Base-by-base conservation (phyloP, 2,329 filamentous ascomycete species). In the Gaeumannomyces sp. region DNA sequence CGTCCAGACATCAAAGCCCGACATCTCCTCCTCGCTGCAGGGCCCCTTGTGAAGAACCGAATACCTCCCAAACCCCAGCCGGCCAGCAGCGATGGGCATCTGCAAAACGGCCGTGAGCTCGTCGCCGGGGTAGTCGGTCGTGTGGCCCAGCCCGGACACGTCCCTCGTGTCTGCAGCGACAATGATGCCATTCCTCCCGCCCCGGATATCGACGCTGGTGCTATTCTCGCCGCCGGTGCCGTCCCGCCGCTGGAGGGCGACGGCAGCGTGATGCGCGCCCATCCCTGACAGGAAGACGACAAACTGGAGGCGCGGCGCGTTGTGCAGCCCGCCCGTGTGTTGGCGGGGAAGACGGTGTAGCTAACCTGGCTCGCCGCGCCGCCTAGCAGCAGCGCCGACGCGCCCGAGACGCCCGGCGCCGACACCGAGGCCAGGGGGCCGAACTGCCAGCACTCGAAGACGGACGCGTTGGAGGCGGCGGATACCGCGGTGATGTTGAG, bases 381-480 rank as follows among this genome's bases (percentile, higher is more conserved):
- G 6, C 78, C 78, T 7, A 81, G 68, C 19, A 67, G 64, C 2
- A 78, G 66, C 27, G 67, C 64, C 10, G 69, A 64, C 0, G 76
- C 67, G 4, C 78, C 77, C 1, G 69, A 38, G 2, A 71, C 73
- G 3, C 77, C 78, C 10, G 74, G 64, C 25, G 70, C 63, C 14
- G 70, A 64, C 14, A 75, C 74, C 1, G 66, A 66, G 10, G 67
- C 33, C 64, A 78, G 78, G 14, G 75, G 74, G 3, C 73, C 68
- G 8, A 82, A 68, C 65, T 78, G 75, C 79, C 79, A 82, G 74
- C 79, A 82, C 70, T 81, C 77, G 5, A 82, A 68, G 8, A 72
- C 73, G 10, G 80, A 81, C 5, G 71, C 70, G 64, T 75, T 75
- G 64, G 76, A 70, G n/a, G 67, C 69, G 1, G 74, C 75, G 57